These are phyloP conservation scores for Russula foetens DNA, from an alignment of 768 basidiomycete species.

Conservation along the genomic window DNA sequence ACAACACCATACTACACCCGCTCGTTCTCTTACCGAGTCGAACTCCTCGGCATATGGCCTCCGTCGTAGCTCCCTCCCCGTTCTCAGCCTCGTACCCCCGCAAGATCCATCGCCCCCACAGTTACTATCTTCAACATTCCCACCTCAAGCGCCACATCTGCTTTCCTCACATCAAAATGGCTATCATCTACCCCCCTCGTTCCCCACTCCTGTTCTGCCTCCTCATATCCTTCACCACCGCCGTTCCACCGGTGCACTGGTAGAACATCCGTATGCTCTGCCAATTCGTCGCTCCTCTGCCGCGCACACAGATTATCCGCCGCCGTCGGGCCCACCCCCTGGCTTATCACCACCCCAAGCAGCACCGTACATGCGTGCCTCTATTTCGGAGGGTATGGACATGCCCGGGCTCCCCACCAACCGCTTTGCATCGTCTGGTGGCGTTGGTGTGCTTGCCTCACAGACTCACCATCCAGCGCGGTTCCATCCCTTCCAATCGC, in stretches of 20 bases:
- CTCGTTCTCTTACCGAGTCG: slow-evolving; percentile 6
- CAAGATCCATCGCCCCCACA: slow-evolving; percentile 4
- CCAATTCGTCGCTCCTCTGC: slow-evolving; percentile 4
- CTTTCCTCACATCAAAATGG: not conserved
- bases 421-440: not conserved
- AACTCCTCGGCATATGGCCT: slow-evolving; percentile 5
- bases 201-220: slow-evolving; percentile 4
- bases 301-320: not conserved
- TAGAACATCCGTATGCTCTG: slow-evolving; percentile 9
- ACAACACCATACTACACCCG: not conserved
- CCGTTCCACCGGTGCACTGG: slow-evolving; percentile 14
- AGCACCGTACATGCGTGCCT: slow-evolving; percentile 12
- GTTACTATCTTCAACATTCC: not conserved
- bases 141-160: not conserved
- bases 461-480: slow-evolving; percentile 1
- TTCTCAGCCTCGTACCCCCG: slow-evolving; percentile 10
- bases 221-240: slow-evolving; percentile 15
- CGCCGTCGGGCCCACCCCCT: slow-evolving; percentile 10
- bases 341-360: slow-evolving; percentile 7
- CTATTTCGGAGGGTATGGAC: slow-evolving; percentile 15
- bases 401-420: slow-evolving; percentile 6
- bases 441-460: not conserved
- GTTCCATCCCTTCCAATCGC: slow-evolving; percentile 9
- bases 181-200: not conserved
- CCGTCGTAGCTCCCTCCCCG: slow-evolving; percentile 17